phyloP scores from a whole-genome alignment of 371 early-diverging fungal genomes.

The Blastocladiella emersonii region DNA sequence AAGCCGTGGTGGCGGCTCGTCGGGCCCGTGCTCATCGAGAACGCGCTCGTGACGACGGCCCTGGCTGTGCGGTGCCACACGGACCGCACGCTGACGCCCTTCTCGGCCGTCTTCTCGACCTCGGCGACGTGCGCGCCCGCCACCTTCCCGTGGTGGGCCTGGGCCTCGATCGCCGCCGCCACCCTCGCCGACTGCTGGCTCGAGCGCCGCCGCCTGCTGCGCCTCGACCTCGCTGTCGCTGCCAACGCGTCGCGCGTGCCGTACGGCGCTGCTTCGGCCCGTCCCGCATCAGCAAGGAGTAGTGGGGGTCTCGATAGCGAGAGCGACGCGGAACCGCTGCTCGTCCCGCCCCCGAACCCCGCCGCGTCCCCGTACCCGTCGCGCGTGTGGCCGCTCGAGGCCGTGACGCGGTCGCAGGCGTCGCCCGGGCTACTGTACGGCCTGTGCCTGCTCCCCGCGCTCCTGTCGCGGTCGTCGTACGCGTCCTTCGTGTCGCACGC shows the following conservation, averaged over 20 bases:
- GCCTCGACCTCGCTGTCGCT: not conserved
- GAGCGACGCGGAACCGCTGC: not conserved
- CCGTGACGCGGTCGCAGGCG: not conserved
- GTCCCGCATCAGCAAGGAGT: no score
- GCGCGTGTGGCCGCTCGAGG: not conserved
- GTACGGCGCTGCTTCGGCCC: no score
- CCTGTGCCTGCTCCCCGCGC: not conserved
- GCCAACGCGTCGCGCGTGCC: no score
- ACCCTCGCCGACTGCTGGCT: not conserved
- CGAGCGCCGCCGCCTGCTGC: not conserved
- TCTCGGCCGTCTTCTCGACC: not conserved
- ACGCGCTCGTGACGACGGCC: not conserved
- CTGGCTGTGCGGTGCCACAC: not conserved
- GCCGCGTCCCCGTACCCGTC: no score
- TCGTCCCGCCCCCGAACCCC: not conserved
- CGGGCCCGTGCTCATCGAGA: not conserved
- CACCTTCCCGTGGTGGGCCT: not conserved
- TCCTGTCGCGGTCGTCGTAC: not conserved
- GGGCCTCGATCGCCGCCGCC: not conserved
- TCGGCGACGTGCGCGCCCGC: not conserved
- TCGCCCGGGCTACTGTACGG: not conserved
- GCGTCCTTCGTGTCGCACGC: conserved; percentile 2
- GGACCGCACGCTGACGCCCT: not conserved
- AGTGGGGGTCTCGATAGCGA: not conserved
- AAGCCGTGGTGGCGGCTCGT: no score